Conservation (phyloP, 2,329 filamentous ascomycete species). For the Fusarium nelsonii region DNA sequence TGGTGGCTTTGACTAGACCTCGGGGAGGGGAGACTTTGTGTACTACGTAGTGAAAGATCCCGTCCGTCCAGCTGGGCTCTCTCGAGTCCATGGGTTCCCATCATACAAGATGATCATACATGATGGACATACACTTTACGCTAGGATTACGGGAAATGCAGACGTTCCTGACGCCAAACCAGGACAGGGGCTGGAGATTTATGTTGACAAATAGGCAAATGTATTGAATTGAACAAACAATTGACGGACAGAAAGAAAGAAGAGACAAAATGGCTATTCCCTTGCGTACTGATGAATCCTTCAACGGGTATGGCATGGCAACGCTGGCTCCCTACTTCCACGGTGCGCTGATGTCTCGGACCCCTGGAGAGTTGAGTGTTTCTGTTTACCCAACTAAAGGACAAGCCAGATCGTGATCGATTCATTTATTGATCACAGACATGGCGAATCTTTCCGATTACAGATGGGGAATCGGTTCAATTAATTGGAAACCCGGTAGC, state of each 20-base stretch:
- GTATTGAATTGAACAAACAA: not conserved
- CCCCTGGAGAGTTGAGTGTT: conserved; percentile 3
- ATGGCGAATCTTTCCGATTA: not conserved
- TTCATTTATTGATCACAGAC: not conserved
- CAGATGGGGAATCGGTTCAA: not conserved
- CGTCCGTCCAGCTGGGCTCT: too few relatives aligned
- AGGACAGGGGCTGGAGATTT: not conserved
- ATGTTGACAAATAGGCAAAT: not conserved
- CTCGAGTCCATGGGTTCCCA: too few relatives aligned
- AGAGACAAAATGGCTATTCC: not conserved
- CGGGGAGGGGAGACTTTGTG: too few relatives aligned
- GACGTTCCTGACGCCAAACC: conserved; percentile 31
- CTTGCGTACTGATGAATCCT: conserved; percentile 4
- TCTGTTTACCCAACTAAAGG: not conserved
- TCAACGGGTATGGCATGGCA: not conserved
- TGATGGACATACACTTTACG: conserved; percentile 1
- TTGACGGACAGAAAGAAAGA: not conserved
- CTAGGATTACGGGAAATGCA: conserved; percentile 2
- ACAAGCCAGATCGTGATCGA: not conserved
- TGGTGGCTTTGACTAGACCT: not conserved
- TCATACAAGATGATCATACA: not conserved
- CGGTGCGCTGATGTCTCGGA: conserved; percentile 35
- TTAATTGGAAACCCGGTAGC: not conserved
- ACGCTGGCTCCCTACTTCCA: conserved; percentile 18
- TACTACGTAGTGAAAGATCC: too few relatives aligned